These are phyloP conservation scores for Phylloporus sp. DNA, from an alignment of 1,284 basidiomycete genomes.

Conservation along the genomic window DNA sequence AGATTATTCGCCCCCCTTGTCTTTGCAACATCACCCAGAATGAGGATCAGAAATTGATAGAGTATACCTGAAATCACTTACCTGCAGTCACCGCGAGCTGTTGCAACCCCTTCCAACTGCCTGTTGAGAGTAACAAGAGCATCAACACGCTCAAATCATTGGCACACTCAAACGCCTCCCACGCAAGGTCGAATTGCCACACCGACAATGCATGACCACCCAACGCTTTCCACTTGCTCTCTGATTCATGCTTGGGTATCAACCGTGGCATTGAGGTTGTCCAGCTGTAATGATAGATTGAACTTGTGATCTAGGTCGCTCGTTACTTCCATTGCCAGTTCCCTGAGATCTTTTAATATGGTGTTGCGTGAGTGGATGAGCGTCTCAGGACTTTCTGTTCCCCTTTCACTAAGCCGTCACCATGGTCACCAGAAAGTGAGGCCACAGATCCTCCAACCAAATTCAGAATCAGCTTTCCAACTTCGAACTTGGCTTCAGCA, in stretches of 20 bases:
- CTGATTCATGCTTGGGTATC: conserved; percentile 80
- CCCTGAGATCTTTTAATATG: conserved; percentile 76
- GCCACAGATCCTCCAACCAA: conserved; percentile 38
- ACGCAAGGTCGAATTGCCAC: conserved; percentile 94
- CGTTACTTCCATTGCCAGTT: conserved; percentile 89
- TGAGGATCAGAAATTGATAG: background rate
- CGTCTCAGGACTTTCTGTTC: conserved; percentile 1
- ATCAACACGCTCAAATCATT: conserved; percentile 88
- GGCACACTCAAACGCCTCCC: conserved; percentile 88
- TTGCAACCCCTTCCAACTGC: conserved; percentile 76
- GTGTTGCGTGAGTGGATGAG: conserved; percentile 8
- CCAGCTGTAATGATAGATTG: conserved; percentile 88
- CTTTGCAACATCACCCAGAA: conserved; percentile 43
- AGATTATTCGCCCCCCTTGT: conserved; percentile 90
- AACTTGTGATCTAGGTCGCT: conserved; percentile 96
- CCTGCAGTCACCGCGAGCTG: conserved; percentile 73
- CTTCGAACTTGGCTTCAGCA: conserved; percentile 83
- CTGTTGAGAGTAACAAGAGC: conserved; percentile 82
- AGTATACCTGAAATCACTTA: conserved; percentile 38
- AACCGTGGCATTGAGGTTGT: conserved; percentile 90
- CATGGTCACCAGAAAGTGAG: conserved; percentile 23
- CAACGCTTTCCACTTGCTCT: conserved; percentile 93
- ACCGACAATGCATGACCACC: conserved; percentile 91
- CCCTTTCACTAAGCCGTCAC: background rate
- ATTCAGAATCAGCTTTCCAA: conserved; percentile 75